phyloP scores from a whole-genome alignment of 805 yeast species.

The Zygosaccharomyces bisporus region DNA sequence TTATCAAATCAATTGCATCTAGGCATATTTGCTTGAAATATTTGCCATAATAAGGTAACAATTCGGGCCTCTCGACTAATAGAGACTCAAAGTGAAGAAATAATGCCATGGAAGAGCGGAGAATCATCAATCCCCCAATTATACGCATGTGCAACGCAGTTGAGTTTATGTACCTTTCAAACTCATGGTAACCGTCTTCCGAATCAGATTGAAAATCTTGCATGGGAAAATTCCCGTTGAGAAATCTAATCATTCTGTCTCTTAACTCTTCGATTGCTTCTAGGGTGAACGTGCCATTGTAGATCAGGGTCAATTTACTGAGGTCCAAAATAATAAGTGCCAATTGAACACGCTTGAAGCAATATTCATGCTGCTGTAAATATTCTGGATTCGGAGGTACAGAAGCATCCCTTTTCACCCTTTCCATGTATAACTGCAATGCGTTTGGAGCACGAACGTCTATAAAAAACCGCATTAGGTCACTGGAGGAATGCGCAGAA shows the following conservation, averaged over 20 bases:
- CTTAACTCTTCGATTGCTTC: conserved; percentile 21
- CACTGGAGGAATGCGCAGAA: conserved; percentile 20
- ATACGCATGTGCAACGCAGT: conserved; percentile 26
- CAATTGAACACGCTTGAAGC: conserved; percentile 27
- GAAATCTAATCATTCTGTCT: conserved; percentile 20
- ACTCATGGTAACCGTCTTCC: conserved; percentile 1
- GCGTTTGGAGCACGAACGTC: conserved; percentile 21
- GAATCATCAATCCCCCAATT: conserved; percentile 25
- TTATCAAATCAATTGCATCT: conserved; percentile 20
- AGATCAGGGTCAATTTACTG: conserved; percentile 28
- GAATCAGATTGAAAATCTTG: conserved; percentile 7
- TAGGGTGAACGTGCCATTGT: conserved; percentile 22
- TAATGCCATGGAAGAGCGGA: conserved; percentile 30
- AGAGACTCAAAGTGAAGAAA: conserved; percentile 30
- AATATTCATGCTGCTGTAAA: conserved; percentile 22
- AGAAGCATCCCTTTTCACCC: conserved; percentile 22
- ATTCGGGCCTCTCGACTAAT: conserved; percentile 13
- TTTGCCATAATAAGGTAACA: conserved; percentile 19
- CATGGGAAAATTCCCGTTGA: conserved; percentile 22
- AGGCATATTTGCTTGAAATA: conserved; percentile 23
- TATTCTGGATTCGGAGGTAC: conserved; percentile 11
- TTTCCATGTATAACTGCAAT: conserved; percentile 20
- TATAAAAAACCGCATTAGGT: conserved; percentile 20
- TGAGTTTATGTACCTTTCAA: conserved; percentile 13
- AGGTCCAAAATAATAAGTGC: conserved; percentile 27